Evolutionary conservation across 331 rosid genomes (phyloP), one percentile per base, ranked within the genome.

Genomic region (Telfairia occidentalis): DNA sequence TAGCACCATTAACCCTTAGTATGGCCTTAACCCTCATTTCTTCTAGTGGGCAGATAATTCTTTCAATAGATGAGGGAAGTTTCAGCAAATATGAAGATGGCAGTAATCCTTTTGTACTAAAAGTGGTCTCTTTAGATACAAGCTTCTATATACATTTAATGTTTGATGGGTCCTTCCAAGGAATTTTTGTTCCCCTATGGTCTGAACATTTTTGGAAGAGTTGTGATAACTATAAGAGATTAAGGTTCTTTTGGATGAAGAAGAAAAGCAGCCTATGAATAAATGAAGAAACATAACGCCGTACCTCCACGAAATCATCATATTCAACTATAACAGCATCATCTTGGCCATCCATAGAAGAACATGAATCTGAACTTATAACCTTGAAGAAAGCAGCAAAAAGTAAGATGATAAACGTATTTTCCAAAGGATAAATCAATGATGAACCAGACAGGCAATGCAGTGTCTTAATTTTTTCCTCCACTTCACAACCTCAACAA

Each of bases 251-350:
- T 28, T 10, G 65, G 49, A 42, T 69, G 40, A 70, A 3, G 7
- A 42, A 42, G n/a, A 70, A 46, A 29, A 70, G 30, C 2, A 55
- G 66, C 6, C 23, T 23, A 55, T 40, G 48, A 7, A 53, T 13
- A 74, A 74, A 40, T 5, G 23, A 38, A 74, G 52, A 53, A 74
- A 55, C 48, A n/a, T 26, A 55, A 55, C 4, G 32, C 49, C 82
- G 66, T 85, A 93, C 98, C 96, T 87, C 86, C 74, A 89, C 75
- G 85, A 93, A 93, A 82, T 93, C 98, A 60, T 45, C 58, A 64
- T 87, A 77, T 35, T 89, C 90, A 53, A 93, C 93, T 48, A 86
- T 78, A 77, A 91, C 87, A 71, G 88, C 76, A 60, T 88, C 90
- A 52, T 71, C 89, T 43, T 85, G 87, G 71, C 85, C 84, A 58